A percentile compares a stretch with the other conserved stretches of the same genome.
Conservation (phyloP, 345 rosid genomes). For the Hevea brasiliensis region DNA sequence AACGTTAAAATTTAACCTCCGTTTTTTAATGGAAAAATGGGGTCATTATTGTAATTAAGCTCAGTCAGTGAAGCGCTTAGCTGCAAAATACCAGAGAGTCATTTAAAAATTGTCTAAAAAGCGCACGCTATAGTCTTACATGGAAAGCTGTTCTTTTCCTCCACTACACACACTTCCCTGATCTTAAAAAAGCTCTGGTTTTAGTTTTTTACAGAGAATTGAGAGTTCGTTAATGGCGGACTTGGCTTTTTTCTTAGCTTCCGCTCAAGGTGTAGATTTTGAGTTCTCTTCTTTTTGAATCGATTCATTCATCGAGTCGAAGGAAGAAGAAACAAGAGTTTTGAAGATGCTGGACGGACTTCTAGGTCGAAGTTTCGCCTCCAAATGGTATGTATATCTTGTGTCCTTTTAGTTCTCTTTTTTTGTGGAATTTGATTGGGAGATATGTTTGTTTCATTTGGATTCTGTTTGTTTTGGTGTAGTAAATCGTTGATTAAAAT, state of each 20-base stretch:
- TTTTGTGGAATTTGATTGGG: neutral
- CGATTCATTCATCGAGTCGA: slow-evolving; percentile 11
- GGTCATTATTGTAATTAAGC: slow-evolving; percentile 22
- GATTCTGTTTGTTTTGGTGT: slow-evolving; percentile 13
- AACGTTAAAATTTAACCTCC: slow-evolving; percentile 5
- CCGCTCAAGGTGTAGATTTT: neutral
- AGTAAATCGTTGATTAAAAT: slow-evolving; percentile 83
- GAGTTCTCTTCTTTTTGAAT: neutral
- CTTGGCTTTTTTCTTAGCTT: neutral
- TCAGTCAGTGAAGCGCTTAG: too few species aligned
- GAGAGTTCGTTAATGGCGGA: slow-evolving; percentile 6
- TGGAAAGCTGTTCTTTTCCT: neutral
- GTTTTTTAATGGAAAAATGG: neutral
- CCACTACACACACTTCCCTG: neutral
- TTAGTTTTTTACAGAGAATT: neutral
- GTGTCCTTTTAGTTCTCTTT: neutral
- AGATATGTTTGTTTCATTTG: slow-evolving; percentile 1
- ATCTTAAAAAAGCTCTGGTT: neutral
- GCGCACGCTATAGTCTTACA: slow-evolving; percentile 1
- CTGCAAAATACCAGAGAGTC: neutral
- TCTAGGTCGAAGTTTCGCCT: slow-evolving; percentile 72
- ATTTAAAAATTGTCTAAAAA: slow-evolving; percentile 10
- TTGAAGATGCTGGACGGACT: slow-evolving; percentile 80
- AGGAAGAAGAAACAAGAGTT: slow-evolving; percentile 2
- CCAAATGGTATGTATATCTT: slow-evolving; percentile 57